Evolutionary conservation across 352 stramenopile genomes (phyloP).

Genomic region (Phytophthora tubulina): DNA sequence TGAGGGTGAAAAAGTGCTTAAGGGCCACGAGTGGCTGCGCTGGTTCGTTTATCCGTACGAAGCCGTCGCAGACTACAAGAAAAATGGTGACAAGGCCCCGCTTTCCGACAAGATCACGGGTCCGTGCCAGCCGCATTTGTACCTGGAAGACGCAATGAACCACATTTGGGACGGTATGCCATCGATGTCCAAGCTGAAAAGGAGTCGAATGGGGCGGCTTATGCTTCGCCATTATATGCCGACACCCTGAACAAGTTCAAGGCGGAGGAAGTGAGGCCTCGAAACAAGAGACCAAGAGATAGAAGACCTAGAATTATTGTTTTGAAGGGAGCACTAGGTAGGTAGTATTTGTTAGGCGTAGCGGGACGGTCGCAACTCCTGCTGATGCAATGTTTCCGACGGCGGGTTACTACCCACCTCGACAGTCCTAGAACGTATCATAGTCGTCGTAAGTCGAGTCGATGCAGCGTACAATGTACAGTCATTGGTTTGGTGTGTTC

Average conservation of each 20-base stretch:
- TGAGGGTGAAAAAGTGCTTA: conserved; percentile 35
- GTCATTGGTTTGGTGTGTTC: too few species aligned
- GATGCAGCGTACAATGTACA: neutral
- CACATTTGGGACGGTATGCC: conserved; percentile 36
- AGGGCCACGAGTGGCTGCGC: conserved; percentile 38
- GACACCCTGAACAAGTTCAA: conserved; percentile 6
- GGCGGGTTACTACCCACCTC: too few species aligned
- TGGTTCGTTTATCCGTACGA: conserved; percentile 52
- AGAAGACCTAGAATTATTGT: conserved; percentile 6
- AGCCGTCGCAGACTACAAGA: conserved; percentile 35
- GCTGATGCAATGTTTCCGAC: neutral
- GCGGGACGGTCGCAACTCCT: conserved; percentile 5
- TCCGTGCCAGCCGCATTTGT: conserved; percentile 46
- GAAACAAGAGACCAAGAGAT: conserved; percentile 16
- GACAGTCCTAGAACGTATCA: too few species aligned
- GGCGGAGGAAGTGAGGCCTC: conserved; percentile 3
- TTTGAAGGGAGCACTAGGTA: too few species aligned
- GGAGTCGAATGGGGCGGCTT: conserved; percentile 34
- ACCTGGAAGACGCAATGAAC: conserved; percentile 29
- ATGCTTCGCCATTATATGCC: conserved; percentile 37
- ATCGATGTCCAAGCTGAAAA: conserved; percentile 40
- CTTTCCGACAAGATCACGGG: conserved; percentile 40
- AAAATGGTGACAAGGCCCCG: conserved; percentile 27
- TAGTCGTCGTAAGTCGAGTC: neutral
- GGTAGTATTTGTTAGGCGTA: conserved; percentile 4